Conservation (phyloP, 352 stramenopile species). For the Phytophthora melonis region DNA sequence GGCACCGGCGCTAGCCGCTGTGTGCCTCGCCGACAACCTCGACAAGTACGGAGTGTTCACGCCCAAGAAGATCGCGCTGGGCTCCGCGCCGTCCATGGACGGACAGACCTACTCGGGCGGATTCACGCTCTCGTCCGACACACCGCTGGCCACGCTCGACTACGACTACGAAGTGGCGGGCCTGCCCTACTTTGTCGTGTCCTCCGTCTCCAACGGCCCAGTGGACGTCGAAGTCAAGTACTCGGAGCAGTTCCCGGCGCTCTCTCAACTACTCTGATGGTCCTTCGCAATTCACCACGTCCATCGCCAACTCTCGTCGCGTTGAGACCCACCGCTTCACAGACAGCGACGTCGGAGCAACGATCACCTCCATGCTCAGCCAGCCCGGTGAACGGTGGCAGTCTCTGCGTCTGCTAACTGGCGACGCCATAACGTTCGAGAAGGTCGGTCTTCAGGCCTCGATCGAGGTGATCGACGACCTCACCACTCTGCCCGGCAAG, state of each 20-base stretch:
- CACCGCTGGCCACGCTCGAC: slow-evolving; percentile 39
- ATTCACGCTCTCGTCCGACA: slow-evolving; percentile 29
- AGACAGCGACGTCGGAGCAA: slow-evolving; percentile 20
- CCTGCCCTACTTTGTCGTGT: slow-evolving; percentile 37
- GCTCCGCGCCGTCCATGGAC: slow-evolving; percentile 19
- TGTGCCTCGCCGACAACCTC: slow-evolving; percentile 24
- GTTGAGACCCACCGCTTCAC: slow-evolving; percentile 41
- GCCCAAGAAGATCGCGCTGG: slow-evolving; percentile 41
- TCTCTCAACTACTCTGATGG: slow-evolving; percentile 40
- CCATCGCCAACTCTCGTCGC: slow-evolving; percentile 37
- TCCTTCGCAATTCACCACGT: slow-evolving; percentile 29
- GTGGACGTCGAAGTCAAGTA: slow-evolving; percentile 47
- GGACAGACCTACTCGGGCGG: slow-evolving; percentile 18
- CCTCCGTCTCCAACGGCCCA: slow-evolving; percentile 22
- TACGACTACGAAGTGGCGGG: slow-evolving; percentile 43
- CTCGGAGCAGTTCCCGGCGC: slow-evolving; percentile 36
- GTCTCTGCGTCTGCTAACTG: slow-evolving; percentile 33
- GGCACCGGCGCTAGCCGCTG: slow-evolving; percentile 5
- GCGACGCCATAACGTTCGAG: slow-evolving; percentile 41
- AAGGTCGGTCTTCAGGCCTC: slow-evolving; percentile 34
- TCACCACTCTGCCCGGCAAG: slow-evolving; percentile 33
- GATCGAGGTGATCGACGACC: slow-evolving; percentile 38
- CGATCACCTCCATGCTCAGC: slow-evolving; percentile 35
- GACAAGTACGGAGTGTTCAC: slow-evolving; percentile 36
- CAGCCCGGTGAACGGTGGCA: slow-evolving; percentile 43